Conservation (phyloP, 305 asterid genomes). For the Andrographis paniculata region DNA sequence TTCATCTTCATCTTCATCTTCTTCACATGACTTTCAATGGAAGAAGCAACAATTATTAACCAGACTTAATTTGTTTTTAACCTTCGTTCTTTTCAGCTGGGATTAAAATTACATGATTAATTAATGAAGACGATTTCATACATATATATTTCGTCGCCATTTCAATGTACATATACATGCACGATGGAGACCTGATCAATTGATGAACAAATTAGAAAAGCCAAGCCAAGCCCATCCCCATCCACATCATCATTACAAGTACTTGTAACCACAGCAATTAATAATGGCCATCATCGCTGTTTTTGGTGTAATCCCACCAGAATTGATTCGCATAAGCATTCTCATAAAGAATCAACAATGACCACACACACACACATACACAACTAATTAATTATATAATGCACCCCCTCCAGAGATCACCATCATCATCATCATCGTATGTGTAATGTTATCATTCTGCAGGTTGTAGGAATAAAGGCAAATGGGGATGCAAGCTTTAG, state of each 20-base stretch:
- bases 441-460: neutral
- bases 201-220: slow-evolving; percentile 4
- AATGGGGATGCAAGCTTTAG: slow-evolving; percentile 60
- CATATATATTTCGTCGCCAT: neutral
- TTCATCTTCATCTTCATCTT: neutral
- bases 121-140: neutral
- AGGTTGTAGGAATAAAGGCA: slow-evolving; percentile 89
- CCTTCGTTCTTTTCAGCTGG: too few species aligned
- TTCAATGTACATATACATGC: slow-evolving; percentile 8
- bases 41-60: too few species aligned
- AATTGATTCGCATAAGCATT: neutral
- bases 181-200: slow-evolving; percentile 23
- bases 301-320: slow-evolving; percentile 17
- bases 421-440: slow-evolving; percentile 10
- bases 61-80: too few species aligned
- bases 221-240: slow-evolving; percentile 20
- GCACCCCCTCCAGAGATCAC: slow-evolving; percentile 25
- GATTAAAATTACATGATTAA: neutral
- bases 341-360: too few species aligned
- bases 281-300: slow-evolving; percentile 15
- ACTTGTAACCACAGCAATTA: slow-evolving; percentile 23
- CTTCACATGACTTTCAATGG: neutral
- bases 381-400: too few species aligned
- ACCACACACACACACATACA: too few species aligned
- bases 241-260: slow-evolving; percentile 20